These are phyloP conservation scores for Geum urbanum DNA, from an alignment of 306 rosid genomes.

Conservation along the genomic window DNA sequence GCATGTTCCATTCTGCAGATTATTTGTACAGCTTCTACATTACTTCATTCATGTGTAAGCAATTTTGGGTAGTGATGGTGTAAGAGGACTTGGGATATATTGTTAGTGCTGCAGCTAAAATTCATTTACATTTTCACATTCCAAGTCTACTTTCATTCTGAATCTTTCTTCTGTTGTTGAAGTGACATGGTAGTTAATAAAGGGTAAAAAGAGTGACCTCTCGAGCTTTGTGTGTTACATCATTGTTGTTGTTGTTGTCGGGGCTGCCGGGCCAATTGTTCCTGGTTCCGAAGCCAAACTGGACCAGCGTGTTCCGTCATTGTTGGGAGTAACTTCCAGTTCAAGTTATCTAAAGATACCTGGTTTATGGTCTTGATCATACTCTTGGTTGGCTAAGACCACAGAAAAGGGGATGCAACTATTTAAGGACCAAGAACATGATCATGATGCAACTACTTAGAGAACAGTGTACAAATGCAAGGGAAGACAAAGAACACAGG, in stretches of 20 bases:
- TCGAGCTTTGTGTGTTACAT: not conserved
- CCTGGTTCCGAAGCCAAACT: not conserved
- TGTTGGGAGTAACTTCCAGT: not conserved
- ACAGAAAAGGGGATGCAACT: too few species aligned
- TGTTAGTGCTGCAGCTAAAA: conserved; percentile 34
- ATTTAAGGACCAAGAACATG: not conserved
- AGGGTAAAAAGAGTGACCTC: not conserved
- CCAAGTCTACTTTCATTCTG: not conserved
- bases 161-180: conserved; percentile 34
- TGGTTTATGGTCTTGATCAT: not conserved
- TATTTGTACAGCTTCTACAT: conserved; percentile 94
- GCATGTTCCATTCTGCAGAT: conserved; percentile 65
- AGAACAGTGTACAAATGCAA: not conserved
- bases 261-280: not conserved
- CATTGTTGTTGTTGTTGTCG: not conserved
- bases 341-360: not conserved
- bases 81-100: conserved; percentile 38
- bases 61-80: conserved; percentile 76
- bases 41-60: conserved; percentile 95
- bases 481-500: not conserved
- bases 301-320: conserved; percentile 4
- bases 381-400: not conserved
- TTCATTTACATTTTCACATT: not conserved
- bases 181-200: conserved; percentile 10
- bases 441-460: not conserved